Evolutionary conservation across 2,329 filamentous ascomycete genomes (phyloP).

Genomic region (Ceratocystis papillata): DNA sequence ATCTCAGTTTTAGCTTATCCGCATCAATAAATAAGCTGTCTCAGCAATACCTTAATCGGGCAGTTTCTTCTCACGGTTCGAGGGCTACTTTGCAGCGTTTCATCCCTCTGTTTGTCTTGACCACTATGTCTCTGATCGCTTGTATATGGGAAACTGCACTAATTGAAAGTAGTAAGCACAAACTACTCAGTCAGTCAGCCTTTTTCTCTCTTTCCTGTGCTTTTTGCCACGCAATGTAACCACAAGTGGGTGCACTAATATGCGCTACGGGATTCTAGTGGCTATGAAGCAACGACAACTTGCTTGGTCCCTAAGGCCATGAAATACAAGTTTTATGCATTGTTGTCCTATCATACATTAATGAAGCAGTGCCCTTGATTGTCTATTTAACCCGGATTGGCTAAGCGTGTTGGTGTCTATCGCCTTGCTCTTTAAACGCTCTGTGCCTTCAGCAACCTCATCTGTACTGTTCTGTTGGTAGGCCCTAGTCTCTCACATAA

Average conservation of each 20-base stretch:
- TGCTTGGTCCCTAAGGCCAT: background rate
- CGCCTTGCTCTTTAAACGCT: background rate
- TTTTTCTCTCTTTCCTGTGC: background rate
- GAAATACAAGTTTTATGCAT: constrained; percentile 1
- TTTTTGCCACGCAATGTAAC: constrained; percentile 7
- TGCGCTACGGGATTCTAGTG: background rate
- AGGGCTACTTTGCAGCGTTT: constrained; percentile 3
- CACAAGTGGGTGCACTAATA: background rate
- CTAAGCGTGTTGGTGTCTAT: too few species aligned
- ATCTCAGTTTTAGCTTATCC: background rate
- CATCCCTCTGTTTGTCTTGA: constrained; percentile 1
- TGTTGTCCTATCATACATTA: background rate
- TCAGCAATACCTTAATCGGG: background rate
- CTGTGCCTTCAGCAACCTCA: background rate
- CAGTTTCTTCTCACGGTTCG: background rate
- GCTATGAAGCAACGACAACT: background rate
- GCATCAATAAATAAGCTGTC: background rate
- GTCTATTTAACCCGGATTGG: too few species aligned
- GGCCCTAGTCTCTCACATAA: background rate
- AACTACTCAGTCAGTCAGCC: background rate
- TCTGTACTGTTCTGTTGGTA: background rate
- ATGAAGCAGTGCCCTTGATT: too few species aligned
- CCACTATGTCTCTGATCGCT: background rate
- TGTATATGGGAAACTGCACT: too few species aligned
- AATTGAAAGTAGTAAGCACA: background rate